A percentile compares a stretch with the other conserved stretches of the same genome.
Evolutionary conservation across 495 filamentous ascomycete species (phyloP).

Genomic region (Saxophila tyrrhenica): DNA sequence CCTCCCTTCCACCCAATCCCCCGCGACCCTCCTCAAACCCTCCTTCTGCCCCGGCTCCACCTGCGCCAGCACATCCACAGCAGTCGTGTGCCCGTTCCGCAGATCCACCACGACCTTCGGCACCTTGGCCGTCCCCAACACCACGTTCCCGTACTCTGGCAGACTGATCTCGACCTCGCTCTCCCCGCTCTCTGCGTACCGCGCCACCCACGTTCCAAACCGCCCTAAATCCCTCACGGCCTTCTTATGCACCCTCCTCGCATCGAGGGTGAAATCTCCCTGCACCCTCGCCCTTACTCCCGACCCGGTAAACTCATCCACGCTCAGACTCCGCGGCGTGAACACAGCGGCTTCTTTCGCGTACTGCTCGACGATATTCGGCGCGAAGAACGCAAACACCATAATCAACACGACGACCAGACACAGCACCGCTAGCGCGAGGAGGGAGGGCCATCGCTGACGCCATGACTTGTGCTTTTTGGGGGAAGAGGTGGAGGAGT

Average conservation of each 20-base stretch:
- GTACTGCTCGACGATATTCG: conserved; percentile 71
- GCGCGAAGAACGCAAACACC: conserved; percentile 60
- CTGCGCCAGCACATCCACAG: conserved; percentile 66
- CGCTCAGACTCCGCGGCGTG: conserved; percentile 65
- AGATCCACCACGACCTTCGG: conserved; percentile 65
- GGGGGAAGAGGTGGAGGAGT: not conserved
- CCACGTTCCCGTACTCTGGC: conserved; percentile 67
- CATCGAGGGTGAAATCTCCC: conserved; percentile 70
- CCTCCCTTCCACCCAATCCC: conserved; percentile 76
- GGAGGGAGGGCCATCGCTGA: conserved; percentile 46
- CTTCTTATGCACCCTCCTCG: conserved; percentile 54
- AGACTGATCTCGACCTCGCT: conserved; percentile 67
- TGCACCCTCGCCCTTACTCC: conserved; percentile 70
- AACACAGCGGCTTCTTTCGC: conserved; percentile 70
- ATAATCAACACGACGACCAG: conserved; percentile 41
- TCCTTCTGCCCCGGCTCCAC: conserved; percentile 65
- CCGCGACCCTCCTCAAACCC: conserved; percentile 65
- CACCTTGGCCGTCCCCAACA: conserved; percentile 64
- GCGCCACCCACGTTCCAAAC: conserved; percentile 70
- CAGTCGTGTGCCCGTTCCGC: conserved; percentile 61
- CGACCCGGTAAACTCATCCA: conserved; percentile 66
- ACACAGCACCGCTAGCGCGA: conserved; percentile 42
- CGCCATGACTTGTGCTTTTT: not conserved
- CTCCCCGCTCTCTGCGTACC: conserved; percentile 54
- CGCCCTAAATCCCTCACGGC: conserved; percentile 62